phyloP scores from a whole-genome alignment of 2,329 filamentous ascomycete species.

The Pseudogymnoascus sp. region DNA sequence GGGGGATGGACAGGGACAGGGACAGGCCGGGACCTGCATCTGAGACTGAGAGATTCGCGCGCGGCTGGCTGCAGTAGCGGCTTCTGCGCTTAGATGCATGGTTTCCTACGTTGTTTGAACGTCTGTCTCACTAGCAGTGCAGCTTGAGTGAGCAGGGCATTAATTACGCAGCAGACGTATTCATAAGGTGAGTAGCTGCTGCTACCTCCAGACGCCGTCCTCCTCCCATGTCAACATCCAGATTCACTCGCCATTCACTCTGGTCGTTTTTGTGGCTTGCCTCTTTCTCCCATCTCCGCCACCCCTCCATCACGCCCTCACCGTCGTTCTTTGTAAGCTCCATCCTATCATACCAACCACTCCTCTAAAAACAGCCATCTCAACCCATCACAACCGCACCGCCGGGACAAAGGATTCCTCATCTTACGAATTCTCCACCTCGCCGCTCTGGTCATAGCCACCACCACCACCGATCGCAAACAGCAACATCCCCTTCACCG shows the following conservation, averaged over 20 bases:
- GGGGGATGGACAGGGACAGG: not conserved
- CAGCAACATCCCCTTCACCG: not conserved
- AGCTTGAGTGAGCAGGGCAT: not conserved
- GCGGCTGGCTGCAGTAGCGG: conserved; percentile 3
- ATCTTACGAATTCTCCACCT: not conserved
- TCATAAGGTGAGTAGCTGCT: conserved; percentile 4
- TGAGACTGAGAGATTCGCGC: not conserved
- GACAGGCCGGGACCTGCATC: not conserved
- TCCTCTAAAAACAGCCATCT: not conserved
- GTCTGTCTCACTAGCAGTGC: not conserved
- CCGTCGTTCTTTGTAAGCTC: not conserved
- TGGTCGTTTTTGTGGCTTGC: not conserved
- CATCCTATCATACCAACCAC: not conserved
- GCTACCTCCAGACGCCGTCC: not conserved
- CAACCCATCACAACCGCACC: not conserved
- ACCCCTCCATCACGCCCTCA: not conserved
- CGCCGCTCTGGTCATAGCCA: conserved; percentile 3
- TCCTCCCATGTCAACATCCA: not conserved
- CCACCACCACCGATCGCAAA: not conserved
- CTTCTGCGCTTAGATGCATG: not conserved
- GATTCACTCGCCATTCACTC: not conserved
- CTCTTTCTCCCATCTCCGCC: not conserved
- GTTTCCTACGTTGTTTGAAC: conserved; percentile 2
- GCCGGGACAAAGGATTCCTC: not conserved
- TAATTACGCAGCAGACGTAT: not conserved